These are phyloP conservation scores for Patellaria atrata DNA, from an alignment of 495 filamentous ascomycete genomes.

Conservation along the genomic window DNA sequence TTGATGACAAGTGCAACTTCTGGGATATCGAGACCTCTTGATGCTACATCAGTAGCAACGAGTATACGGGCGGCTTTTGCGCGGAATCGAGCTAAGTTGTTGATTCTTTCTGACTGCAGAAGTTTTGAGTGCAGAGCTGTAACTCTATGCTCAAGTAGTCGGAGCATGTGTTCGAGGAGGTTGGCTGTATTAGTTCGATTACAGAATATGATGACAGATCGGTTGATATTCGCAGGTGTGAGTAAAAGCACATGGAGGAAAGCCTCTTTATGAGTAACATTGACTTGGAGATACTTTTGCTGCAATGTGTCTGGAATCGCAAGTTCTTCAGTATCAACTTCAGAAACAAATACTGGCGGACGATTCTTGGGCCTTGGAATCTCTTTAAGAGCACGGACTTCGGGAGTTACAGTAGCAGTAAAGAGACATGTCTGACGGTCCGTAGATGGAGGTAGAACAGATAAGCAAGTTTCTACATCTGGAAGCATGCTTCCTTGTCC, in stretches of 20 bases:
- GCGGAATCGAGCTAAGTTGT: conserved; percentile 82
- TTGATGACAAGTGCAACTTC: conserved; percentile 83
- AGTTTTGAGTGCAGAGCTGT: conserved; percentile 81
- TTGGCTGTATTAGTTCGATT: conserved; percentile 84
- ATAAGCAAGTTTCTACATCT: conserved; percentile 79
- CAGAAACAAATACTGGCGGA: conserved; percentile 72
- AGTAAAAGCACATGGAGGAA: conserved; percentile 82
- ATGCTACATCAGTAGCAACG: conserved; percentile 89
- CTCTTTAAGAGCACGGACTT: conserved; percentile 70
- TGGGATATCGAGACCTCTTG: conserved; percentile 92
- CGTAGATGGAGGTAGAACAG: conserved; percentile 52
- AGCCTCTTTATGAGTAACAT: conserved; percentile 79
- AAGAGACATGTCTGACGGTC: conserved; percentile 88
- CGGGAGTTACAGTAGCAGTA: conserved; percentile 89
- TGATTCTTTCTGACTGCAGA: conserved; percentile 63
- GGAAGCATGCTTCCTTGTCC: conserved; percentile 77
- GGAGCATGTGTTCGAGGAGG: conserved; percentile 71
- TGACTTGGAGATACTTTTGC: conserved; percentile 75
- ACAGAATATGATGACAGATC: conserved; percentile 81
- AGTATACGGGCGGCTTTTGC: conserved; percentile 82
- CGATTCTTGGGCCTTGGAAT: conserved; percentile 50
- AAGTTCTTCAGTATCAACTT: conserved; percentile 59
- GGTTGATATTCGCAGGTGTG: conserved; percentile 45
- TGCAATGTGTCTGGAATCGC: conserved; percentile 66
- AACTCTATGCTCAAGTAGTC: conserved; percentile 72